These are phyloP conservation scores for Effrenium voratum DNA, from an alignment of 73 alveolate genomes.

Conservation along the genomic window DNA sequence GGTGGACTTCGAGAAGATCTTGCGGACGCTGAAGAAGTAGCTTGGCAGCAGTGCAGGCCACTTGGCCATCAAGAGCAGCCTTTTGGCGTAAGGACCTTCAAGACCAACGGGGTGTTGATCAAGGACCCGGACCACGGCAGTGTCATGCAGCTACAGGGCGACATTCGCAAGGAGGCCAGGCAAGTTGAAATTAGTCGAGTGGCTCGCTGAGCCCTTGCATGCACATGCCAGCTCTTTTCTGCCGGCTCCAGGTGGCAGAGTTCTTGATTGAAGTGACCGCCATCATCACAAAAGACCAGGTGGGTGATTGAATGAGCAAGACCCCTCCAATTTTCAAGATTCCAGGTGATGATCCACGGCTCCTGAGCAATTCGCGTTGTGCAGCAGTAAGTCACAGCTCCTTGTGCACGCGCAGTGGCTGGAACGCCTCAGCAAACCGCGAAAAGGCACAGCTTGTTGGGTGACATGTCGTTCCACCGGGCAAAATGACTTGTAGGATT, in stretches of 20 bases:
- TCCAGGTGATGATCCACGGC: conserved; percentile 87
- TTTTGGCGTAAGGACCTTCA: conserved; percentile 41
- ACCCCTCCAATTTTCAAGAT: too few relatives aligned
- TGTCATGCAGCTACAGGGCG: conserved; percentile 93
- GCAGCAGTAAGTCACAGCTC: not conserved
- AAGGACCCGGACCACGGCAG: conserved; percentile 90
- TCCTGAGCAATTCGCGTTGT: too few relatives aligned
- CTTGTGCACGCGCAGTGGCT: too few relatives aligned
- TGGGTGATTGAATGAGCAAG: too few relatives aligned
- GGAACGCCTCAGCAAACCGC: too few relatives aligned
- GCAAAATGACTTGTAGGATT: too few relatives aligned
- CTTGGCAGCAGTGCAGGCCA: not conserved
- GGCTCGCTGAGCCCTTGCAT: not conserved
- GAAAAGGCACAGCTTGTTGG: too few relatives aligned
- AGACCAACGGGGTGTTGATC: conserved; percentile 80
- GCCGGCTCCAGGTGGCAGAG: conserved; percentile 45
- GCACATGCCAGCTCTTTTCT: not conserved
- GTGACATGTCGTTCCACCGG: too few relatives aligned
- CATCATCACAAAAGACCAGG: conserved; percentile 83
- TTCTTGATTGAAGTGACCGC: conserved; percentile 79
- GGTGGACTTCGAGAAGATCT: conserved; percentile 87
- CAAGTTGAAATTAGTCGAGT: not conserved
- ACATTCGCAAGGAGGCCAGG: conserved; percentile 77
- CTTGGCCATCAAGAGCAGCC: not conserved
- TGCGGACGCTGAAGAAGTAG: conserved; percentile 70